Evolutionary conservation across 306 rosid genomes (phyloP).

Genomic region (Mimosa pudica): DNA sequence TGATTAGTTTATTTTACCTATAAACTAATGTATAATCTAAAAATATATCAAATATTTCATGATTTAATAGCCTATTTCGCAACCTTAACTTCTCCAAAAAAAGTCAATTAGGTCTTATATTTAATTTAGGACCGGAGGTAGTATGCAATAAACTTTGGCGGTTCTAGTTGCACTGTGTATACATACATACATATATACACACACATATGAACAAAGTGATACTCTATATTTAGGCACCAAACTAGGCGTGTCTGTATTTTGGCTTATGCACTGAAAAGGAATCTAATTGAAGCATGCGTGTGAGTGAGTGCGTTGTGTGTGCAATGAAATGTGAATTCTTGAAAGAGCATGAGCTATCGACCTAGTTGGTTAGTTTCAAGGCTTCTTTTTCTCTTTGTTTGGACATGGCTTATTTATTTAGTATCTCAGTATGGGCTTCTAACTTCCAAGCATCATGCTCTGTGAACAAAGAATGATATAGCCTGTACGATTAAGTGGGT

Average conservation of each 20-base stretch:
- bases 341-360: conserved; percentile 18
- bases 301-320: not conserved
- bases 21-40: too few species aligned
- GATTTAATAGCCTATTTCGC: too few species aligned
- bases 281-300: conserved; percentile 30
- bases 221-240: not conserved
- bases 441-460: not conserved
- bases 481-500: not conserved
- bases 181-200: not conserved
- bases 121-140: too few species aligned
- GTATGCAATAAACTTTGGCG: not conserved
- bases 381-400: not conserved
- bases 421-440: not conserved
- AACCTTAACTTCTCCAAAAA: too few species aligned
- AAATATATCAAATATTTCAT: too few species aligned
- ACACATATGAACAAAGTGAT: too few species aligned
- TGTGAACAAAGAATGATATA: not conserved
- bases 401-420: not conserved
- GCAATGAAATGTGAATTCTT: conserved; percentile 9
- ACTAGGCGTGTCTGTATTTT: conserved; percentile 2
- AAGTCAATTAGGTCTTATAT: too few species aligned
- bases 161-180: conserved; percentile 6
- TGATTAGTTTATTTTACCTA: too few species aligned
- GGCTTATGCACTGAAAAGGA: conserved; percentile 2
- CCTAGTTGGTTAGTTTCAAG: conserved; percentile 10